These are phyloP conservation scores for Haematococcus lacustris DNA, from an alignment of 139 green algal species.

Conservation along the genomic window DNA sequence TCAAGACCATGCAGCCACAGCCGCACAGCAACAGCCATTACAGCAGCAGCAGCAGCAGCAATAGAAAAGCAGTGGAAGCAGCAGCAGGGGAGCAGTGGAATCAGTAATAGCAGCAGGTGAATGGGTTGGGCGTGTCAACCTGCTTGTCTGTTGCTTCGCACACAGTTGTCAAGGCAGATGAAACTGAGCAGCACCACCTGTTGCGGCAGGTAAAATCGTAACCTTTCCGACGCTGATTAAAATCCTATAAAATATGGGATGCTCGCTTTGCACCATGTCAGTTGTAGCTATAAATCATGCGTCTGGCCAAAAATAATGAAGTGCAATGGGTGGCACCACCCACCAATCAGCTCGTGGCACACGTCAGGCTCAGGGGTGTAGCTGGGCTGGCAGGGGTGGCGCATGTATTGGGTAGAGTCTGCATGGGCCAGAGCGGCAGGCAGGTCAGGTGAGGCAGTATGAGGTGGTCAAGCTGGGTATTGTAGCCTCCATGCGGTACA, in stretches of 20 bases:
- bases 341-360: conserved; percentile 71
- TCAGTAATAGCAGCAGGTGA: too few relatives aligned
- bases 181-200: not conserved
- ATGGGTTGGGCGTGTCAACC: too few relatives aligned
- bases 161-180: not conserved
- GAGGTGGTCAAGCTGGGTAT: too few relatives aligned
- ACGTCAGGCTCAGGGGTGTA: conserved; percentile 93
- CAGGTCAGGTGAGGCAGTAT: not conserved
- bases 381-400: conserved; percentile 59
- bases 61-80: not conserved
- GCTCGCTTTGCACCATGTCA: not conserved
- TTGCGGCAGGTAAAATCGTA: too few relatives aligned
- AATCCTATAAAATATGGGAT: too few relatives aligned
- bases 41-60: not conserved
- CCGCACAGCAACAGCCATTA: not conserved
- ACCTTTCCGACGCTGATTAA: too few relatives aligned
- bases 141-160: not conserved
- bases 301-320: too few relatives aligned
- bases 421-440: not conserved
- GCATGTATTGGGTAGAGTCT: conserved; percentile 77
- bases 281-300: not conserved
- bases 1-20: not conserved
- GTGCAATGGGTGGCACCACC: not conserved
- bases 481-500: too few relatives aligned
- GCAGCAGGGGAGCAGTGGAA: not conserved